Evolutionary conservation across 495 filamentous ascomycete genomes (phyloP), one percentile per base, ranked within the genome.

Genomic region (Xylaria acuta): DNA sequence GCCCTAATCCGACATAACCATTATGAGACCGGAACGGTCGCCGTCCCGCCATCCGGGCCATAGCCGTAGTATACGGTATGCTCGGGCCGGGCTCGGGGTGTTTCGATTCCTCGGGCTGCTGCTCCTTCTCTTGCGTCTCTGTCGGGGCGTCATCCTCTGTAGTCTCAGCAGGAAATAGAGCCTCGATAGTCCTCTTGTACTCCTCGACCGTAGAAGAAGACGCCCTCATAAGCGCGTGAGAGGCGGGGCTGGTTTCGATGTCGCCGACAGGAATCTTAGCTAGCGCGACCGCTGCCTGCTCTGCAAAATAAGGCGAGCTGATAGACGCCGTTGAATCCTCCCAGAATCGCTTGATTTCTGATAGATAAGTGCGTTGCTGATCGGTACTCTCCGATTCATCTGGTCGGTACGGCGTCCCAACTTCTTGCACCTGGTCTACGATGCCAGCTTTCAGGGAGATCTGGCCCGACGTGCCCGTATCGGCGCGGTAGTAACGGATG

Each of bases 281-380:
- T 11, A 73, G 56, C 34, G 71, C 71, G 9, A 73, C 71, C 14
- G 64, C 54, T 51, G 64, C 65, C 43, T 73, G 71, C 47, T 68
- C 64, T 5, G 64, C 64, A 18, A 69, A 68, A 32, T 73, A 73
- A 30, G 71, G 71, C 43, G 71, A 73, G 36, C 59, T 69, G n/a
- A 68, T 47, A n/a, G 71, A 68, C 43, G 64, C 71, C 20, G 71
- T 73, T 1, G 71, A 73, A 3, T 73, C 71, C 32, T 73, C 71
- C 71, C 71, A 73, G 56, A 73, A 68, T 4, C 56, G 54, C 36
- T 38, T 62, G 38, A 73, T 73, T 16, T 73, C 64, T 0, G 71
- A 38, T 20, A 73, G 34, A 38, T 73, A 73, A 1, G 51, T 38
- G 27, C 70, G 70, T 20, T 65, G 62, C 22, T n/a, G 25, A 16